These are phyloP conservation scores for Choiromyces venosus DNA, from an alignment of 495 filamentous ascomycete genomes.

Conservation along the genomic window DNA sequence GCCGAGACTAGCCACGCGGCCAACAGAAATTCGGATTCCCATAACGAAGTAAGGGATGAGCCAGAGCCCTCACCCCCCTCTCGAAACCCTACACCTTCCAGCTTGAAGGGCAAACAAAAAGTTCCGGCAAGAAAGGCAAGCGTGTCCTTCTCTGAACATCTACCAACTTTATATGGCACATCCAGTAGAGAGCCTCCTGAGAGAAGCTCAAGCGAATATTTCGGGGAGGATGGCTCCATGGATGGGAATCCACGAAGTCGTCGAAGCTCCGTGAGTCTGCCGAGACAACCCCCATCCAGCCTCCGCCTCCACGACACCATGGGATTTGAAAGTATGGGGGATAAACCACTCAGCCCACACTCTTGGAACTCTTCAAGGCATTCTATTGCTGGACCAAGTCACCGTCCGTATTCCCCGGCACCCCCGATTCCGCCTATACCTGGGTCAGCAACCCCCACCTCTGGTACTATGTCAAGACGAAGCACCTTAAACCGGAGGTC, in stretches of 20 bases:
- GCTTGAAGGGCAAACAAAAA: background rate
- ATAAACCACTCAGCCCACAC: background rate
- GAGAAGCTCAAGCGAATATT: constrained; percentile 18
- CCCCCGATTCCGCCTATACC: background rate
- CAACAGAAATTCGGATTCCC: background rate
- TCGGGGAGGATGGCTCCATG: constrained; percentile 18
- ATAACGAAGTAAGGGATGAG: background rate
- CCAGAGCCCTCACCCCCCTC: background rate
- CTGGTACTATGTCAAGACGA: background rate
- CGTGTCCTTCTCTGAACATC: background rate
- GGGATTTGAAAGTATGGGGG: background rate
- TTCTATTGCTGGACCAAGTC: background rate
- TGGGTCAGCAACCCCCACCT: background rate
- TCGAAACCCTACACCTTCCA: background rate
- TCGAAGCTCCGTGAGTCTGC: constrained; percentile 25
- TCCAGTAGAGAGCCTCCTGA: constrained; percentile 1
- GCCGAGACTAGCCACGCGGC: background rate
- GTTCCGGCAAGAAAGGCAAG: background rate
- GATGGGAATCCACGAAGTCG: constrained; percentile 14
- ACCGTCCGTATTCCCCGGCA: constrained; percentile 3
- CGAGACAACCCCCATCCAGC: constrained; percentile 10
- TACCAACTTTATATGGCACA: constrained; percentile 4
- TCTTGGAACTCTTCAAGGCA: constrained; percentile 4
- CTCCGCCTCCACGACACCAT: background rate
- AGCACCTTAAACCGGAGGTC: background rate